These are phyloP conservation scores for Venturia carpophila DNA, from an alignment of 2,329 filamentous ascomycete species.

Conservation along the genomic window DNA sequence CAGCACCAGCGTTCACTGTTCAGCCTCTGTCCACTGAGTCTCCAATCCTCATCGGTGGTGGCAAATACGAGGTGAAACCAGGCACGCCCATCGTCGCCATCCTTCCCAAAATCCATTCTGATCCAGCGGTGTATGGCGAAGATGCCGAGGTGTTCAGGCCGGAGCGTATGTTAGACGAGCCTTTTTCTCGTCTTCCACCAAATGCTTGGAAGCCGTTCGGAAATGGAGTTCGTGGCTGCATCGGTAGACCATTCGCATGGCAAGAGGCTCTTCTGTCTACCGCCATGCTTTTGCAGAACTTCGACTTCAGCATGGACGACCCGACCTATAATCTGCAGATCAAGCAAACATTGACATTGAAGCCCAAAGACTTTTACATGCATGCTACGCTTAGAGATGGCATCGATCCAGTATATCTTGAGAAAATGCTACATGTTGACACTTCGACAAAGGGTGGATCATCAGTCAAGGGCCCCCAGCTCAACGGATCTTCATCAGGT, in stretches of 20 bases:
- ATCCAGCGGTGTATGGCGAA: slow-evolving; percentile 37
- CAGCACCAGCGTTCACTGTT: slow-evolving; percentile 45
- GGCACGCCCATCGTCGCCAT: slow-evolving; percentile 27
- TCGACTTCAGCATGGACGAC: slow-evolving; percentile 38
- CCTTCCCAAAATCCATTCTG: slow-evolving; percentile 32
- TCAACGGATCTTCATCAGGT: not conserved
- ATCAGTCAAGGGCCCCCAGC: slow-evolving; percentile 11
- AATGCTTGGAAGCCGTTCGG: slow-evolving; percentile 48
- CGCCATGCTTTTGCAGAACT: slow-evolving; percentile 39
- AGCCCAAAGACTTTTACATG: slow-evolving; percentile 36
- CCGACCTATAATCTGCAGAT: slow-evolving; percentile 37
- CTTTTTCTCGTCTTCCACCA: slow-evolving; percentile 33
- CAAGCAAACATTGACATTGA: slow-evolving; percentile 40
- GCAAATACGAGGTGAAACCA: slow-evolving; percentile 32
- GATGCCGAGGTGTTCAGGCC: slow-evolving; percentile 39
- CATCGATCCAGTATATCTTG: slow-evolving; percentile 26
- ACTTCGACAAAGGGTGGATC: not conserved
- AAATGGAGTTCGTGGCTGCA: slow-evolving; percentile 46
- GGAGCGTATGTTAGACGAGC: slow-evolving; percentile 41
- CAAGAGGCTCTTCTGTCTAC: slow-evolving; percentile 44
- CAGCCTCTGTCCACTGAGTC: slow-evolving; percentile 22
- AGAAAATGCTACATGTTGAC: slow-evolving; percentile 11
- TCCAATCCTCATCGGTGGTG: slow-evolving; percentile 26
- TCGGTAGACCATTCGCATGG: slow-evolving; percentile 48
- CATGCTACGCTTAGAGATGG: slow-evolving; percentile 29